phyloP scores from a whole-genome alignment of 805 yeast species.

The Ogataea pini region DNA sequence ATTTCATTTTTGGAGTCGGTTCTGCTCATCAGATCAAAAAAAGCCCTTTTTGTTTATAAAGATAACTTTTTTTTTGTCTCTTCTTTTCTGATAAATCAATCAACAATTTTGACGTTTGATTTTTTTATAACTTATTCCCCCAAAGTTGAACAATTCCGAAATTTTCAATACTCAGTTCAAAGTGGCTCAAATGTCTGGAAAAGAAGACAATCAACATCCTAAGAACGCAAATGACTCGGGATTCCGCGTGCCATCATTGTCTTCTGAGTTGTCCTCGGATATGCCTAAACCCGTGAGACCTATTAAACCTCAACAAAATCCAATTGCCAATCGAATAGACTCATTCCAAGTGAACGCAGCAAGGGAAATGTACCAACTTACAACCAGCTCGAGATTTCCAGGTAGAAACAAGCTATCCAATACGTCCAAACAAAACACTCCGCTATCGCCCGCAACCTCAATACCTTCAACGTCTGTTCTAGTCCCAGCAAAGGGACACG shows the following conservation, averaged over 20 bases:
- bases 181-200: not conserved
- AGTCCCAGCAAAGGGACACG: constrained; percentile 25
- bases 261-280: not conserved
- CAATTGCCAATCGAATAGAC: constrained; percentile 42
- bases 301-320: constrained; percentile 1
- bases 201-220: not conserved
- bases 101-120: too few relatives aligned
- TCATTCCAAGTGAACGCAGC: constrained; percentile 62
- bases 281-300: not conserved
- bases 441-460: too few relatives aligned
- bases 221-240: not conserved
- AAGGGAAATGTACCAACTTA: constrained; percentile 57
- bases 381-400: constrained; percentile 45
- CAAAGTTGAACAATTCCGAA: too few relatives aligned
- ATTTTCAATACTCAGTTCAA: too few relatives aligned
- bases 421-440: not conserved
- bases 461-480: constrained; percentile 5
- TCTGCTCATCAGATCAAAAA: not conserved
- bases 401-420: not conserved
- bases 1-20: constrained; percentile 1
- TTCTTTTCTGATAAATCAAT: too few relatives aligned
- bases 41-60: not conserved
- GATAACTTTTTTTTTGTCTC: not conserved
- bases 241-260: not conserved
- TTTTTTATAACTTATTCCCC: too few relatives aligned